A percentile compares a stretch with the other conserved stretches of the same genome.
These are phyloP conservation scores for Phanerochaete sordida DNA, from an alignment of 768 basidiomycete species.

Conservation along the genomic window DNA sequence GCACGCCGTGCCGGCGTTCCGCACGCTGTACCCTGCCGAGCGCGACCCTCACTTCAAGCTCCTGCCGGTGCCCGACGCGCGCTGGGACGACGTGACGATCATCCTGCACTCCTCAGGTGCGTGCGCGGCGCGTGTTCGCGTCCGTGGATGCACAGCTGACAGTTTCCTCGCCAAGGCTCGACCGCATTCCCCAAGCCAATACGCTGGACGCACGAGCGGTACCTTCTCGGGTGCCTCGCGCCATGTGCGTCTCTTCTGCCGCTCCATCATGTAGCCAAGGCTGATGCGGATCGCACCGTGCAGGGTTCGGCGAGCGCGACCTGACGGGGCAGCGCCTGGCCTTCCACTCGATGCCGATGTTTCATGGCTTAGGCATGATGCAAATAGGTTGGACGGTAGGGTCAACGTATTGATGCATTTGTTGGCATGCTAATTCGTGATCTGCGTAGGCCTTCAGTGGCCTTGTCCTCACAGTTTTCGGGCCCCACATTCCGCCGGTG, in stretches of 20 bases:
- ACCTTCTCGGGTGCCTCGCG: neutral
- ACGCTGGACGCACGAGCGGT: constrained; percentile 14
- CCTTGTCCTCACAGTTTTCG: constrained; percentile 20
- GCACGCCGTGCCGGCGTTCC: constrained; percentile 10
- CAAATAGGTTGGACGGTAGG: constrained; percentile 23
- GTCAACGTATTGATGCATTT: neutral
- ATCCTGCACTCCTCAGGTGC: constrained; percentile 22
- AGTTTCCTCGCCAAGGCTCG: constrained; percentile 11
- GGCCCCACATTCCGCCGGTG: constrained; percentile 22
- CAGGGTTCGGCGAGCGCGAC: constrained; percentile 26
- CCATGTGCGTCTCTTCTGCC: constrained; percentile 13
- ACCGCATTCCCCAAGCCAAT: constrained; percentile 18
- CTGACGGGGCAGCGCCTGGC: constrained; percentile 19
- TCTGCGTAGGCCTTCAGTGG: constrained; percentile 21
- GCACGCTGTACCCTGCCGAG: constrained; percentile 9
- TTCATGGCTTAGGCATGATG: constrained; percentile 25
- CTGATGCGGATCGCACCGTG: neutral
- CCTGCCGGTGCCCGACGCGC: neutral
- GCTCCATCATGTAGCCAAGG: neutral
- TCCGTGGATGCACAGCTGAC: neutral
- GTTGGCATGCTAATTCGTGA: neutral
- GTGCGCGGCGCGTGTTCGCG: neutral
- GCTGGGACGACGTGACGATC: constrained; percentile 9
- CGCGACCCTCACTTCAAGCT: neutral
- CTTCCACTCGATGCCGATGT: constrained; percentile 25